These are phyloP conservation scores for Neofusicoccum sp. DNA, from an alignment of 2,329 filamentous ascomycete species.

Conservation along the genomic window DNA sequence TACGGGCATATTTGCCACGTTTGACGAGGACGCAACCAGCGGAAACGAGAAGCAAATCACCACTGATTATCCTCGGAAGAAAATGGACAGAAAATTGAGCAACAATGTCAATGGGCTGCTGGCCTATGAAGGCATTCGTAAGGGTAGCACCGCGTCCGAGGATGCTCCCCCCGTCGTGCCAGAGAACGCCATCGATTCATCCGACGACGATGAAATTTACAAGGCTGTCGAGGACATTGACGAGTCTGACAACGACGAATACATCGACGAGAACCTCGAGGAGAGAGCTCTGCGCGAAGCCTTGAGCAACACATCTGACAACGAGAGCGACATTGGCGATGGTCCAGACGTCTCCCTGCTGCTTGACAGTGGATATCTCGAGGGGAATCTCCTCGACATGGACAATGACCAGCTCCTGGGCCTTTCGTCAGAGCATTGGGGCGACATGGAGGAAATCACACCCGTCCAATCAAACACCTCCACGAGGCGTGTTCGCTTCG, in stretches of 20 bases:
- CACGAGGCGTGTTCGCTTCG: conserved; percentile 72
- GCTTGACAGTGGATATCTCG: conserved; percentile 32
- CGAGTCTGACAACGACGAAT: conserved; percentile 68
- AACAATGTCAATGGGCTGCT: conserved; percentile 37
- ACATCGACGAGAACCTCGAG: conserved; percentile 79
- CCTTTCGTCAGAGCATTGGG: conserved; percentile 8
- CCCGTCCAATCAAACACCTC: conserved; percentile 23
- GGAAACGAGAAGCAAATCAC: conserved; percentile 8
- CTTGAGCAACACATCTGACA: conserved; percentile 14
- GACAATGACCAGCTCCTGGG: conserved; percentile 10
- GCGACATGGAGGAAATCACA: background rate
- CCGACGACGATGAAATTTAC: conserved; percentile 56
- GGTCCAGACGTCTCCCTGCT: conserved; percentile 28
- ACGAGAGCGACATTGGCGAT: conserved; percentile 20
- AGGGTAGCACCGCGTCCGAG: conserved; percentile 23
- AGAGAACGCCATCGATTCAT: conserved; percentile 41
- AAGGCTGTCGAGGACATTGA: conserved; percentile 77
- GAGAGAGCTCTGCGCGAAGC: conserved; percentile 68
- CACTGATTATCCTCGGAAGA: conserved; percentile 38
- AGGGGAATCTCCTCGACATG: conserved; percentile 15
- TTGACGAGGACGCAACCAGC: conserved; percentile 31
- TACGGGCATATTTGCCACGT: conserved; percentile 40
- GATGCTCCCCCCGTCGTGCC: conserved; percentile 22
- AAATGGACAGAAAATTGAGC: conserved; percentile 40
- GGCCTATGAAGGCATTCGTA: conserved; percentile 33